Conservation (phyloP, 305 asterid genomes). For the Salvia sclarea region DNA sequence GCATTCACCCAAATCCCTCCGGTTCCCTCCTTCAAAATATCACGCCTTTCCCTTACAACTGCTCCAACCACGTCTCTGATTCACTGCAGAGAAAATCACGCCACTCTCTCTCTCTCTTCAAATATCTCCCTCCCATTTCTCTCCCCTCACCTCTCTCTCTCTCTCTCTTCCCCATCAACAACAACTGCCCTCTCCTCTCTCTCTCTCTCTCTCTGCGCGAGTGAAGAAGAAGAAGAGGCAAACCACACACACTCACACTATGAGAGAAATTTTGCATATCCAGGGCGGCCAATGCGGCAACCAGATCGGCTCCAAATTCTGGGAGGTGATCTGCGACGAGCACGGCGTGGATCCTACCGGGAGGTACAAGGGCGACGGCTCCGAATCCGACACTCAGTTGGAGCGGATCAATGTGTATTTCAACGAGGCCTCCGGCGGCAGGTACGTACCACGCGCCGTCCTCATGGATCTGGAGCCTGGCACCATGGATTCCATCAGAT, state of each 20-base stretch:
- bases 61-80: conserved; percentile 16
- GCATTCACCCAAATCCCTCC: conserved; percentile 34
- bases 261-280: conserved; percentile 82
- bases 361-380: conserved; percentile 57
- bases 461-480: conserved; percentile 95
- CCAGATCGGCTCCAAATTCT: conserved; percentile 85
- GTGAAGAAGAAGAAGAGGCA: neutral
- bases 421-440: conserved; percentile 86
- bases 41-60: conserved; percentile 1
- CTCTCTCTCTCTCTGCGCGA: neutral
- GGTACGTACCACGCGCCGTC: conserved; percentile 86
- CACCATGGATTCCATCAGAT: conserved; percentile 89
- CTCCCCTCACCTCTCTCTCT: conserved; percentile 28
- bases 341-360: conserved; percentile 79
- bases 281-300: conserved; percentile 92
- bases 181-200: conserved; percentile 25
- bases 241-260: conserved; percentile 24
- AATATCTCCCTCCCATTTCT: conserved; percentile 38
- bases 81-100: conserved; percentile 45
- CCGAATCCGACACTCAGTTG: conserved; percentile 41
- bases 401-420: conserved; percentile 80
- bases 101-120: conserved; percentile 39
- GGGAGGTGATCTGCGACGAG: conserved; percentile 91
- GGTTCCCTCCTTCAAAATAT: conserved; percentile 10
- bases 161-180: neutral